These are phyloP conservation scores for Wickerhamiella occidentalis DNA, from an alignment of 805 yeast genomes.

Conservation along the genomic window DNA sequence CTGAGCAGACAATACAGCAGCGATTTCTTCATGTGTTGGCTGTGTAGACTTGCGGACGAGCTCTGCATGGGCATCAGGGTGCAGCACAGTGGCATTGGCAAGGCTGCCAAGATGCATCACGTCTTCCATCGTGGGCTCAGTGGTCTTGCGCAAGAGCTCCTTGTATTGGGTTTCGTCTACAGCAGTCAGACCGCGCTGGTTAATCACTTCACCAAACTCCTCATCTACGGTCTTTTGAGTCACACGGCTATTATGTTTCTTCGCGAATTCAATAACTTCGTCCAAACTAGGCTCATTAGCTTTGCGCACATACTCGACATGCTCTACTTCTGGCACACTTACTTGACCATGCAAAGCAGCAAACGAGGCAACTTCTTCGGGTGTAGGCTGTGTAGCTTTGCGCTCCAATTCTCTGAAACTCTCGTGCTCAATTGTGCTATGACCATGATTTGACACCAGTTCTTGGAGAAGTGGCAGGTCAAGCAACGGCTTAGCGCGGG, in stretches of 20 bases:
- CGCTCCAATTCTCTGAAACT: conserved; percentile 3
- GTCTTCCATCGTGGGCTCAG: conserved; percentile 7
- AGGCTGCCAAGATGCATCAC: conserved; percentile 2
- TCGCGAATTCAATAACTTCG: conserved; percentile 22
- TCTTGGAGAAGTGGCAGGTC: not conserved
- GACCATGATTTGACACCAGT: not conserved
- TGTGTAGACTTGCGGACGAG: conserved; percentile 14
- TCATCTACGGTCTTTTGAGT: conserved; percentile 8
- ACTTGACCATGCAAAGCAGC: not conserved
- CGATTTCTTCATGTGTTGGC: conserved; percentile 9
- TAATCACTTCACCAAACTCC: not conserved
- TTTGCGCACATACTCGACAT: not conserved
- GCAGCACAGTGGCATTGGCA: conserved; percentile 16
- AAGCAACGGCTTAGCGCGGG: not conserved
- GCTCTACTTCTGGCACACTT: not conserved
- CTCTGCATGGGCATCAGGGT: conserved; percentile 15
- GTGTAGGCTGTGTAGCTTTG: conserved; percentile 23
- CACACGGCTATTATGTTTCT: conserved; percentile 28
- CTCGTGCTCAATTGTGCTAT: not conserved
- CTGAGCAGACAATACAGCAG: not conserved
- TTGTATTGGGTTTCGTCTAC: not conserved
- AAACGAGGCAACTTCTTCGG: conserved; percentile 24
- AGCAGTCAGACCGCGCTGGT: not conserved
- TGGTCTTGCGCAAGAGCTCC: conserved; percentile 12
- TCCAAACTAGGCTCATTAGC: not conserved